Conservation (phyloP, 1,284 basidiomycete genomes). For the Leccinum insolens region DNA sequence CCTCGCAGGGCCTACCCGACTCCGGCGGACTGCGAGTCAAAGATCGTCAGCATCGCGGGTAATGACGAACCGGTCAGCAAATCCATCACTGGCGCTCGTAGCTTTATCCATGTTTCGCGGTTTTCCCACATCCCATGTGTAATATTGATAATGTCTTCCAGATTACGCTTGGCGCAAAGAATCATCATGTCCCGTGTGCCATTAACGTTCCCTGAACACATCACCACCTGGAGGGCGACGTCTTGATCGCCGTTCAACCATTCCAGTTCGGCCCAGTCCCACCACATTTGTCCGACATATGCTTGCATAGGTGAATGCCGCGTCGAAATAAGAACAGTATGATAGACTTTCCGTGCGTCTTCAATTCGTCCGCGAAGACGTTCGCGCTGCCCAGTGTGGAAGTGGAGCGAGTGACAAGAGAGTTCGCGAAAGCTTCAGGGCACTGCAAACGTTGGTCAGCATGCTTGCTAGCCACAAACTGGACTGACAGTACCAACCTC, state of each 20-base stretch:
- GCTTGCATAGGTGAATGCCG: conserved; percentile 37
- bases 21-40: conserved; percentile 45
- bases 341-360: conserved; percentile 85
- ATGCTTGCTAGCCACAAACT: conserved; percentile 8
- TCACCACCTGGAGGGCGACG: conserved; percentile 53
- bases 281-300: conserved; percentile 67
- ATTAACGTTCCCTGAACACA: conserved; percentile 56
- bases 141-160: conserved; percentile 50
- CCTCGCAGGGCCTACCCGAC: conserved; percentile 45
- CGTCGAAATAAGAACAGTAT: conserved; percentile 58
- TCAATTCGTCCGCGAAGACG: conserved; percentile 67
- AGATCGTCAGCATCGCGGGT: conserved; percentile 45
- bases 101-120: conserved; percentile 62
- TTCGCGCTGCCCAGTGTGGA: conserved; percentile 79
- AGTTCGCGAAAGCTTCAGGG: conserved; percentile 72
- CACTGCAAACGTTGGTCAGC: conserved; percentile 45
- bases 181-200: conserved; percentile 54
- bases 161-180: conserved; percentile 58
- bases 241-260: conserved; percentile 65
- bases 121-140: conserved; percentile 50
- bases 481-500: conserved; percentile 43
- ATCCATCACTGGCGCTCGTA: conserved; percentile 48
- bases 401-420: conserved; percentile 69
- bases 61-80: conserved; percentile 51
- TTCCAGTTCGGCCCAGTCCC: conserved; percentile 90